These are phyloP conservation scores for Lachancea dasiensis DNA, from an alignment of 805 yeast species.

Conservation along the genomic window DNA sequence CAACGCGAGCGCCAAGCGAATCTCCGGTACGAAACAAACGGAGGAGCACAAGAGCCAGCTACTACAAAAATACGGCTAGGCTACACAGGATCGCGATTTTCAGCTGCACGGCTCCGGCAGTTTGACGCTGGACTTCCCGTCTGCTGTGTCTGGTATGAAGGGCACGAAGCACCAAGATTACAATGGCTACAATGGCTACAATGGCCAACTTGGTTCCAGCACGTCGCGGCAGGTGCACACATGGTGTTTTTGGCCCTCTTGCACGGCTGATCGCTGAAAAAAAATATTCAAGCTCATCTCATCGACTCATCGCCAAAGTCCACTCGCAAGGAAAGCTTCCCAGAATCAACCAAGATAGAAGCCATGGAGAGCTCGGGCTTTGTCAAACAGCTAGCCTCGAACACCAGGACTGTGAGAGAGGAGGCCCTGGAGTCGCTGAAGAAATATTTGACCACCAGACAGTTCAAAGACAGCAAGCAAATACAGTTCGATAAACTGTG, in stretches of 20 bases:
- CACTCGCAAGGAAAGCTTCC: conserved; percentile 8
- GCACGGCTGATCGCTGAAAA: neutral
- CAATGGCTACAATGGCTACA: too few relatives aligned
- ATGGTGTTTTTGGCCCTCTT: neutral
- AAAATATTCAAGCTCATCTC: conserved; percentile 1
- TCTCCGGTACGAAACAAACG: conserved; percentile 21
- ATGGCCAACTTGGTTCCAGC: too few relatives aligned
- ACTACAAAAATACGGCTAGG: conserved; percentile 21
- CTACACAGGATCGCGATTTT: neutral
- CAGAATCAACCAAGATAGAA: conserved; percentile 5
- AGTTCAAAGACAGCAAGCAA: conserved; percentile 37
- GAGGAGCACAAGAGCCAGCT: conserved; percentile 15
- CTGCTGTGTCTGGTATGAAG: neutral
- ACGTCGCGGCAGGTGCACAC: too few relatives aligned
- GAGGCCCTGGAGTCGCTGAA: conserved; percentile 62
- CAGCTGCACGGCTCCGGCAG: neutral
- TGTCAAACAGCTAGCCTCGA: conserved; percentile 79
- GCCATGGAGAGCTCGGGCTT: conserved; percentile 42
- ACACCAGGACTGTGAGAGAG: conserved; percentile 65
- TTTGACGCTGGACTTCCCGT: neutral
- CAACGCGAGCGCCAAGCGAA: conserved; percentile 14
- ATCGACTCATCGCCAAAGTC: neutral
- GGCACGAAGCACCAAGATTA: neutral
- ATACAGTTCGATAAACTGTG: conserved; percentile 76
- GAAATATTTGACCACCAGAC: conserved; percentile 45